Evolutionary conservation across 225 moss, liverwort and hornwort genomes (phyloP).

Genomic region (Physcomitrium patens): DNA sequence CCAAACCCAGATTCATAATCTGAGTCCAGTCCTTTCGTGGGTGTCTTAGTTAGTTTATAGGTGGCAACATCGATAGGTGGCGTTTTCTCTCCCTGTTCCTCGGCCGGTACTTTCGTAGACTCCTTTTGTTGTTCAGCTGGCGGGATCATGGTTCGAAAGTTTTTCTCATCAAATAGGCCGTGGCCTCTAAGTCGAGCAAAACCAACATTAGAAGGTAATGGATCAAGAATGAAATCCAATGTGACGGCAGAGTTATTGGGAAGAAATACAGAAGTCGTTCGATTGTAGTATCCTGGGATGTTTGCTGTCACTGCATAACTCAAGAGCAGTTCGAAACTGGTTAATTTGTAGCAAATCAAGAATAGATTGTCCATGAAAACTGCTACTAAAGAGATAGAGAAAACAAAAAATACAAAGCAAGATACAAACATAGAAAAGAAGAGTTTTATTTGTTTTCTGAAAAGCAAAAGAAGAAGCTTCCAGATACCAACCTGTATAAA

Average conservation of each 20-base stretch:
- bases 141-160: conserved; percentile 4
- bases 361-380: not conserved
- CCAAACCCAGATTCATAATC: conserved; percentile 20
- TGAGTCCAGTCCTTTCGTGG: conserved; percentile 26
- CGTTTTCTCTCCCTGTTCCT: conserved; percentile 3
- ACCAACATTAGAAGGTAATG: conserved; percentile 39
- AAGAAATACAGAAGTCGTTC: conserved; percentile 55
- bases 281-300: conserved; percentile 59
- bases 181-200: conserved; percentile 42
- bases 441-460: too few species aligned
- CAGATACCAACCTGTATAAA: conserved; percentile 61
- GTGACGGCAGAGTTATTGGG: conserved; percentile 46
- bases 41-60: conserved; percentile 32
- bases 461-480: not conserved
- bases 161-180: conserved; percentile 28
- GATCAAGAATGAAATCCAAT: conserved; percentile 78
- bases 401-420: not conserved
- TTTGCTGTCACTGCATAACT: conserved; percentile 75
- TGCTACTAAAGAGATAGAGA: not conserved
- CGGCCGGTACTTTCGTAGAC: conserved; percentile 3
- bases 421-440: too few species aligned
- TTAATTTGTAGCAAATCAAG: conserved; percentile 14
- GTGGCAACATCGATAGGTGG: conserved; percentile 26
- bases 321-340: not conserved
- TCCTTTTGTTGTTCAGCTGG: conserved; percentile 22